Percentiles rank a stretch among this genome's conserved stretches.
These are phyloP conservation scores for Rhodamnia argentea DNA, from an alignment of 345 rosid genomes.

Conservation along the genomic window DNA sequence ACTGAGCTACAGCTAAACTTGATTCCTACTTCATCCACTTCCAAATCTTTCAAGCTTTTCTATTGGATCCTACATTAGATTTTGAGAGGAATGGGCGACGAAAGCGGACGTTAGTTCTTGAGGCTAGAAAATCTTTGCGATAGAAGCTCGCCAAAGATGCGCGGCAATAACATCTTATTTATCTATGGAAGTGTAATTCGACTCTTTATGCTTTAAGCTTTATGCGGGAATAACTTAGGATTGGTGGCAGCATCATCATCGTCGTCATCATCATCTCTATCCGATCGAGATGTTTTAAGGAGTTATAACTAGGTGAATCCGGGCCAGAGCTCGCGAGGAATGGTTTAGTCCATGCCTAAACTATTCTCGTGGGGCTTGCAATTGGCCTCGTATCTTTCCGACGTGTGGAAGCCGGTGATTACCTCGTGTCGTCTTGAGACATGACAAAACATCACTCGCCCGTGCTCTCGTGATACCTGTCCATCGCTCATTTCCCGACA, in stretches of 20 bases:
- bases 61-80: background rate
- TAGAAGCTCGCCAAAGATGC: too few relatives aligned
- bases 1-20: background rate
- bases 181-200: background rate
- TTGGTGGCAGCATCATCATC: background rate
- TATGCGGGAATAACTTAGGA: background rate
- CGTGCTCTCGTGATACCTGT: background rate
- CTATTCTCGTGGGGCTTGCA: background rate
- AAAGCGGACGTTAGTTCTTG: background rate
- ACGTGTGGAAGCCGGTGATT: too few relatives aligned
- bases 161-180: too few relatives aligned
- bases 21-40: background rate
- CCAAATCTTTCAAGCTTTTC: background rate
- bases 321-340: too few relatives aligned
- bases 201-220: background rate
- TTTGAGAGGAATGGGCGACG: background rate
- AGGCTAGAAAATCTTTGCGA: background rate
- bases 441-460: background rate
- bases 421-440: background rate
- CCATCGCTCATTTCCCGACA: background rate
- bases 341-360: background rate
- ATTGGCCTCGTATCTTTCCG: background rate
- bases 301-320: background rate
- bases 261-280: background rate
- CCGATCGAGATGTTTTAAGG: background rate